phyloP scores from a whole-genome alignment of 768 basidiomycete genomes.

The Pleurotus pulmonarius region DNA sequence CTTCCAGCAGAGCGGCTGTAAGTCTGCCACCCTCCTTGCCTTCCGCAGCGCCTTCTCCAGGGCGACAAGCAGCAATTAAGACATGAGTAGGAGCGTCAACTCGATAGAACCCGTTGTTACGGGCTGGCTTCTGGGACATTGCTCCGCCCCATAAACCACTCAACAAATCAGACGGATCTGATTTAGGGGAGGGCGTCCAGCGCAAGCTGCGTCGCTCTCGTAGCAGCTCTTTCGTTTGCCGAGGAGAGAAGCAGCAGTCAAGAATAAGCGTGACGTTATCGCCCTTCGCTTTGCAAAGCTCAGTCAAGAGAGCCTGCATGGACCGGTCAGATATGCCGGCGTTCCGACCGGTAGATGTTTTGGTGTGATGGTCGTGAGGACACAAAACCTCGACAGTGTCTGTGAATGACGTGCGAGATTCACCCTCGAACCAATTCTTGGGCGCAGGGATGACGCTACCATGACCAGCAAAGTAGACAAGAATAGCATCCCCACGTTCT shows the following conservation, averaged over 20 bases:
- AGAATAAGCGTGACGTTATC: constrained; percentile 68
- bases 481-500: constrained; percentile 56
- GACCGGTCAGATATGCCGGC: constrained; percentile 70
- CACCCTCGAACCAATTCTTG: constrained; percentile 51
- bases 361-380: constrained; percentile 63
- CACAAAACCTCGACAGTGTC: constrained; percentile 55
- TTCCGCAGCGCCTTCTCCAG: constrained; percentile 54
- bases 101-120: constrained; percentile 42
- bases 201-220: constrained; percentile 47
- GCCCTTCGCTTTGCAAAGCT: constrained; percentile 54
- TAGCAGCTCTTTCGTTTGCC: constrained; percentile 30
- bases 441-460: constrained; percentile 59
- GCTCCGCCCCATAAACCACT: constrained; percentile 51
- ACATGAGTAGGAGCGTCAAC: constrained; percentile 39
- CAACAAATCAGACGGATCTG: constrained; percentile 50
- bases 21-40: constrained; percentile 62
- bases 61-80: constrained; percentile 53
- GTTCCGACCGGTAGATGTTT: constrained; percentile 38
- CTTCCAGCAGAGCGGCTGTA: constrained; percentile 50
- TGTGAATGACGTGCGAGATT: constrained; percentile 17
- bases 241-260: constrained; percentile 59
- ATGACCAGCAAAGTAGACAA: constrained; percentile 75
- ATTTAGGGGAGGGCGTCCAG: constrained; percentile 58
- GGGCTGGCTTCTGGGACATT: constrained; percentile 29
- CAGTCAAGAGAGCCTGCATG: constrained; percentile 54